These are phyloP conservation scores for Draba incana DNA, from an alignment of 345 rosid species.

Conservation along the genomic window DNA sequence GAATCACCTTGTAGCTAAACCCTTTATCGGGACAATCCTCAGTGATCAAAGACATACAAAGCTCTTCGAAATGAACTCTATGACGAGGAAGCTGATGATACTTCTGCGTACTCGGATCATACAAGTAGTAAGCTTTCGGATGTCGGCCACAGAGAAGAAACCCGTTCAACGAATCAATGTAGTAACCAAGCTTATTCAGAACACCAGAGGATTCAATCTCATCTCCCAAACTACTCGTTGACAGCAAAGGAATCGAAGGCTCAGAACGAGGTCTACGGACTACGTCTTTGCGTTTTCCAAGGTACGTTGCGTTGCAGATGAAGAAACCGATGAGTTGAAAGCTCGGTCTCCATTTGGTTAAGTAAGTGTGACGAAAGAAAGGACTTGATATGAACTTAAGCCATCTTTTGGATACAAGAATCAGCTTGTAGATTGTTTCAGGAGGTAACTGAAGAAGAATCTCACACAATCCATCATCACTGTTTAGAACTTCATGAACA, in stretches of 20 bases:
- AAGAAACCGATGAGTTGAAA: constrained; percentile 62
- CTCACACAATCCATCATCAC: constrained; percentile 54
- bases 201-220: constrained; percentile 53
- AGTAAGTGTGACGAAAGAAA: constrained; percentile 50
- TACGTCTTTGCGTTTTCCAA: constrained; percentile 49
- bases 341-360: constrained; percentile 48
- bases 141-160: constrained; percentile 71
- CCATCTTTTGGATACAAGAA: constrained; percentile 64
- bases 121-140: constrained; percentile 64
- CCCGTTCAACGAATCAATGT: constrained; percentile 65
- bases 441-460: constrained; percentile 60
- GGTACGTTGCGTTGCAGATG: constrained; percentile 53
- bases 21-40: constrained; percentile 48
- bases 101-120: constrained; percentile 50
- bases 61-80: constrained; percentile 55
- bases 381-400: constrained; percentile 54
- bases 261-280: constrained; percentile 53
- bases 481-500: constrained; percentile 48
- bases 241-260: constrained; percentile 55
- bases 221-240: constrained; percentile 61
- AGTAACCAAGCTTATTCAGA: constrained; percentile 59
- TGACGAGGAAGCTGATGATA: constrained; percentile 53
- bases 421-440: constrained; percentile 44
- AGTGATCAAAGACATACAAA: constrained; percentile 62
- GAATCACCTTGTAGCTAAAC: constrained; percentile 54